Percentiles rank a stretch among this genome's conserved stretches.
phyloP scores from a whole-genome alignment of 257 asterid genomes.

The Solanum microdontum region DNA sequence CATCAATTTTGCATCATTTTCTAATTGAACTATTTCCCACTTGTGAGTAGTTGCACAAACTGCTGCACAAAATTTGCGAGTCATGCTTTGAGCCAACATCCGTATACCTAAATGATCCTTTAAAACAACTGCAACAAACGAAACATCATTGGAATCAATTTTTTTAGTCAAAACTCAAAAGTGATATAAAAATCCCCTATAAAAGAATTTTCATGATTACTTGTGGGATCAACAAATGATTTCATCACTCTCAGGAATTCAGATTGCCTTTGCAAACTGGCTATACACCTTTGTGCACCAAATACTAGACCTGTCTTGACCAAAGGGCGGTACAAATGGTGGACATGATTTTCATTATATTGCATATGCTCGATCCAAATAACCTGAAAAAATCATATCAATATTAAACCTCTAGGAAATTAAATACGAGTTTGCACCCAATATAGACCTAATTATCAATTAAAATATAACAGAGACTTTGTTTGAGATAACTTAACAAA shows the following conservation, averaged over 20 bases:
- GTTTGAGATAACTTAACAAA: background rate
- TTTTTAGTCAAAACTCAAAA: background rate
- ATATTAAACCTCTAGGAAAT: background rate
- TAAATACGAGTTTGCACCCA: background rate
- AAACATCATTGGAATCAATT: background rate
- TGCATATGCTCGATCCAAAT: constrained; percentile 78
- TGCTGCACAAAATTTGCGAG: background rate
- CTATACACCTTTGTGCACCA: constrained; percentile 71
- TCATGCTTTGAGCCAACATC: constrained; percentile 18
- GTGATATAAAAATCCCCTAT: background rate
- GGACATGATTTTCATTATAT: constrained; percentile 34
- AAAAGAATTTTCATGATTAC: constrained; percentile 38
- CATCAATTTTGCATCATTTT: constrained; percentile 25
- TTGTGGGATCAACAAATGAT: constrained; percentile 6
- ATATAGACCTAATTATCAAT: background rate
- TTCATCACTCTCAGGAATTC: constrained; percentile 30
- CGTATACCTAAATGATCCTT: constrained; percentile 42
- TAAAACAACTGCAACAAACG: constrained; percentile 26
- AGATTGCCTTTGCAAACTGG: constrained; percentile 17
- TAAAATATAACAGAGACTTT: background rate
- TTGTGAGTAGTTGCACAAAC: background rate
- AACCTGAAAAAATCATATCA: constrained; percentile 32
- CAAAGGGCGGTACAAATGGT: constrained; percentile 25
- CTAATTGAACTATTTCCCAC: background rate
- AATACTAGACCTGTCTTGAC: constrained; percentile 54